phyloP scores from a whole-genome alignment of 2,329 filamentous ascomycete genomes.

The Stagonosporopsis vannaccii region DNA sequence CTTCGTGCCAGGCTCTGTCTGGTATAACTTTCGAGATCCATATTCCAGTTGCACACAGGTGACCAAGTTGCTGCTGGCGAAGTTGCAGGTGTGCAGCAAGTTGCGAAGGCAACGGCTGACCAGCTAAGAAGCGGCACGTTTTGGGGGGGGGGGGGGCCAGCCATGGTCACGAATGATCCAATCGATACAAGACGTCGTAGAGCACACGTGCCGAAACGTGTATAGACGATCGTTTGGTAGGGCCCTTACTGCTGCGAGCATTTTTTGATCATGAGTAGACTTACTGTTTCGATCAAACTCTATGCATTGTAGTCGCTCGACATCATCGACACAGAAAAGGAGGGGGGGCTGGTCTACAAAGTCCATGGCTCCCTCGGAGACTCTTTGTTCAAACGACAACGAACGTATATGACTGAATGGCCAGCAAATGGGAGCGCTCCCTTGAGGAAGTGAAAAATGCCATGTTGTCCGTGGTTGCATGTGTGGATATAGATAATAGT shows the following conservation, averaged over 20 bases:
- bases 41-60: neutral
- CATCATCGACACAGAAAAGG: neutral
- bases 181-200: neutral
- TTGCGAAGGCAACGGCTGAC: neutral
- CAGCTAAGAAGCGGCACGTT: neutral
- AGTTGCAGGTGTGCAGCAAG: neutral
- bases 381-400: neutral
- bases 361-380: neutral
- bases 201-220: neutral
- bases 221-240: neutral
- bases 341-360: neutral
- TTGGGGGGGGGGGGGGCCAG: too few species aligned
- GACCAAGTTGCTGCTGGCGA: neutral
- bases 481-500: neutral
- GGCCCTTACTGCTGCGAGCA: neutral
- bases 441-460: too few species aligned
- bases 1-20: neutral
- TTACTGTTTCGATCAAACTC: neutral
- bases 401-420: neutral
- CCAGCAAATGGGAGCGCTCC: too few species aligned
- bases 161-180: neutral
- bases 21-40: neutral
- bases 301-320: too few species aligned
- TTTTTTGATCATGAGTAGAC: neutral
- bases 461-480: too few species aligned